Evolutionary conservation across 768 basidiomycete species (phyloP).

Genomic region (Trametes coccinea): DNA sequence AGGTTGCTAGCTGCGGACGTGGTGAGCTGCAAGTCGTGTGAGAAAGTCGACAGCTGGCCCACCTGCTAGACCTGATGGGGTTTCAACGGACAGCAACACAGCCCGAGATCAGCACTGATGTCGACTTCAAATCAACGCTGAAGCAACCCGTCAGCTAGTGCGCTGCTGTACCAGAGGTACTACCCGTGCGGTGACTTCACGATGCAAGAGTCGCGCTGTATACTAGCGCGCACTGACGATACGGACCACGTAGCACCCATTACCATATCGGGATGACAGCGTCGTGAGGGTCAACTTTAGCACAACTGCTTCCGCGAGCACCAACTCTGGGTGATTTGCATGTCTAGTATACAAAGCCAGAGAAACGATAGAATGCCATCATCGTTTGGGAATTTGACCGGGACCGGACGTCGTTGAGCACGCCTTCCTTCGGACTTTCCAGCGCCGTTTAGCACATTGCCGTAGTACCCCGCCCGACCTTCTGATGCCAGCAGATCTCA

Average conservation of each 20-base stretch:
- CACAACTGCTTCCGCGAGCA: constrained; percentile 5
- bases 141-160: background rate
- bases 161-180: background rate
- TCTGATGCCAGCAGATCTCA: background rate
- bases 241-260: background rate
- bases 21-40: constrained; percentile 6
- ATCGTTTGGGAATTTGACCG: too few relatives aligned
- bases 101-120: constrained; percentile 2
- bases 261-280: background rate
- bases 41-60: constrained; percentile 9
- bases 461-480: background rate
- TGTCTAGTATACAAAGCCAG: too few relatives aligned
- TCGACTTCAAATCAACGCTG: background rate
- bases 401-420: too few relatives aligned
- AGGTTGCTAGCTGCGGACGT: background rate
- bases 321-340: background rate
- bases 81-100: background rate
- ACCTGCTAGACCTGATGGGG: background rate
- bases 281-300: background rate
- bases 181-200: too few relatives aligned
- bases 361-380: too few relatives aligned
- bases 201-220: too few relatives aligned
- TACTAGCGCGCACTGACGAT: too few relatives aligned
- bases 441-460: background rate
- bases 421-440: background rate